Conservation (phyloP, 176 grass and related monocot genomes). For the Chrysopogon serrulatus region DNA sequence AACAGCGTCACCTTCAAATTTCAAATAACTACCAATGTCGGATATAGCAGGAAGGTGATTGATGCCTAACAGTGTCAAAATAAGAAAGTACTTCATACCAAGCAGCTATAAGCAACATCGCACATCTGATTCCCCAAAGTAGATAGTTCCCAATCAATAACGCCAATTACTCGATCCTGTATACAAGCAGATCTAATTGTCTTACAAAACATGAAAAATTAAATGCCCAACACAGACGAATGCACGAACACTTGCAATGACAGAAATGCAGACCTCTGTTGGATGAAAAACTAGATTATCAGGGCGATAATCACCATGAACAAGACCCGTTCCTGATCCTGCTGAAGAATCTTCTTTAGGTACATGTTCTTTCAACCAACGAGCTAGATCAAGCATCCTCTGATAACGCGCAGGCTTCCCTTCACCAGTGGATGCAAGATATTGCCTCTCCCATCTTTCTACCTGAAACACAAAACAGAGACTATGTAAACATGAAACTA, state of each 20-base stretch:
- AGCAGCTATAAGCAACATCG: constrained; percentile 85
- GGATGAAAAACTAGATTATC: constrained; percentile 97
- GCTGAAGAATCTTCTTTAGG: constrained; percentile 63
- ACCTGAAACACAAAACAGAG: constrained; percentile 41
- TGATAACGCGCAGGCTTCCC: constrained; percentile 69
- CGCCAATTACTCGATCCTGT: constrained; percentile 87
- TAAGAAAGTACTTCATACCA: constrained; percentile 47
- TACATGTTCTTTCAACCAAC: constrained; percentile 77
- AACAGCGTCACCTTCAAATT: not conserved
- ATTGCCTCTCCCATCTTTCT: constrained; percentile 83
- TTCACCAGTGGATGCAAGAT: constrained; percentile 77
- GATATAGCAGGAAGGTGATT: not conserved
- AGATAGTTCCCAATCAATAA: constrained; percentile 99
- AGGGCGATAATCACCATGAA: constrained; percentile 88
- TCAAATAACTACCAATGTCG: not conserved
- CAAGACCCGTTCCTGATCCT: constrained; percentile 59
- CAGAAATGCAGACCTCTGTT: constrained; percentile 51
- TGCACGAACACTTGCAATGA: constrained; percentile 1
- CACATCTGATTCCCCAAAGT: constrained; percentile 99
- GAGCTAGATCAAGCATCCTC: constrained; percentile 75
- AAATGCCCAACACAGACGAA: not conserved
- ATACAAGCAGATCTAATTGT: constrained; percentile 3
- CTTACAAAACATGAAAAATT: not conserved
- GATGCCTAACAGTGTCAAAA: not conserved
- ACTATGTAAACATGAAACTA: constrained; percentile 7